Conservation (phyloP, 2,329 filamentous ascomycete species). For the Cordyceps cateniannulata region DNA sequence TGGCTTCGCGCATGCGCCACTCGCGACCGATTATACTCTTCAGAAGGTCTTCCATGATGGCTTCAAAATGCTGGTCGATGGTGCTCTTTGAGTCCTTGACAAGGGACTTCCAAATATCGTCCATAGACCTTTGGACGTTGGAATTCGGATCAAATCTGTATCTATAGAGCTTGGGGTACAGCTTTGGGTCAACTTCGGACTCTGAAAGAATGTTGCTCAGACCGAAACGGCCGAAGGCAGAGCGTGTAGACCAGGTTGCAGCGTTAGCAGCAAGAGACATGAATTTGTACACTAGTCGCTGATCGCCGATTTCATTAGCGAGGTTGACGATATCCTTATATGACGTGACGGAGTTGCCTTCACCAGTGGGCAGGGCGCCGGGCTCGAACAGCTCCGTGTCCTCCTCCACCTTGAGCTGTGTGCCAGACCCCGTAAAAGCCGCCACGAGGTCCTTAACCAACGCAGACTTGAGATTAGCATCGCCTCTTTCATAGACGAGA, state of each 20-base stretch:
- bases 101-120: conserved; percentile 94
- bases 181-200: conserved; percentile 80
- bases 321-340: conserved; percentile 97
- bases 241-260: conserved; percentile 94
- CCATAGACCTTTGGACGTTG: conserved; percentile 92
- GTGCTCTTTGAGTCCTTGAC: conserved; percentile 78
- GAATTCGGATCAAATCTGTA: conserved; percentile 94
- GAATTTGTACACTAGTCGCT: conserved; percentile 94
- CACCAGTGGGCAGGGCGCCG: conserved; percentile 81
- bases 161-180: conserved; percentile 90
- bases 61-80: conserved; percentile 76
- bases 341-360: conserved; percentile 82
- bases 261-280: conserved; percentile 97
- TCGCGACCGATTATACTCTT: conserved; percentile 83
- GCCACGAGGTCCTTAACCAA: conserved; percentile 82
- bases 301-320: conserved; percentile 94
- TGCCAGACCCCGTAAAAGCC: conserved; percentile 74
- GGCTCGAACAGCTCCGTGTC: conserved; percentile 93
- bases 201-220: conserved; percentile 88
- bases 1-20: conserved; percentile 89
- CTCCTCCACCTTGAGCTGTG: conserved; percentile 73
- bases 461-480: conserved; percentile 70
- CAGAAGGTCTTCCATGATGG: conserved; percentile 81
- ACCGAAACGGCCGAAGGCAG: conserved; percentile 90
- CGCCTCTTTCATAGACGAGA: conserved; percentile 91